Evolutionary conservation across 2,329 filamentous ascomycete genomes (phyloP), one percentile per base, ranked within the genome.

Genomic region (Xylaria digitata): DNA sequence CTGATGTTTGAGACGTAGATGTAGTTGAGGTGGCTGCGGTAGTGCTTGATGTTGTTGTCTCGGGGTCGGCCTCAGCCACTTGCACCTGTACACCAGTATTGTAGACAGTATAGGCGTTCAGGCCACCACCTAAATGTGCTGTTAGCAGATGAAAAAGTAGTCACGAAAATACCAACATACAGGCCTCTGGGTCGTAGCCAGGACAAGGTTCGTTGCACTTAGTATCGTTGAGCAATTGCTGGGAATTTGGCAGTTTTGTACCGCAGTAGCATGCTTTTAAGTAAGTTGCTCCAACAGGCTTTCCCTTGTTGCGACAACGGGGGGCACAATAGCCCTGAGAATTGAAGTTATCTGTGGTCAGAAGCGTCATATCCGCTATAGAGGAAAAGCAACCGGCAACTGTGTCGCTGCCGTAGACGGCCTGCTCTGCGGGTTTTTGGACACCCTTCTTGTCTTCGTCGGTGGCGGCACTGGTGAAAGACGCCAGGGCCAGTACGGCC

Each of bases 221-320:
- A 7, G 76, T 77, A 74, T 90, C 85, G 50, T 84, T 80, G 6
- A 87, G 85, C 66, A 89, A 76, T 46, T 82, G 81, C 17, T 81
- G 81, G 45, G 82, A 74, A 17, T 89, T 82, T 0, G 94, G 94
- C 54, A 94, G 84, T 65, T 83, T 79, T 69, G 88, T 81, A 66
- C 93, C 94, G 75, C 94, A 97, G 74, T 84, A 92, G 80, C 94
- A 97, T 70, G 87, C 79, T 19, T 83, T 82, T 19, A 84, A 83
- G 7, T 84, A 86, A 50, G 92, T 80, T 37, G 84, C 92, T 73
- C 90, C 87, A 7, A 93, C 90, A 1, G 84, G 71, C 37, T 78
- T 81, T 42, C 85, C 83, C 7, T 82, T 74, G 0, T 79, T 74
- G 2, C 79, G 75, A 73, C 85, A 87, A 1, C 72, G 57, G 0